Evolutionary conservation across 116 monocot genomes (phyloP), one percentile per base, ranked within the genome.

Genomic region (Trichopus zeylanicus): DNA sequence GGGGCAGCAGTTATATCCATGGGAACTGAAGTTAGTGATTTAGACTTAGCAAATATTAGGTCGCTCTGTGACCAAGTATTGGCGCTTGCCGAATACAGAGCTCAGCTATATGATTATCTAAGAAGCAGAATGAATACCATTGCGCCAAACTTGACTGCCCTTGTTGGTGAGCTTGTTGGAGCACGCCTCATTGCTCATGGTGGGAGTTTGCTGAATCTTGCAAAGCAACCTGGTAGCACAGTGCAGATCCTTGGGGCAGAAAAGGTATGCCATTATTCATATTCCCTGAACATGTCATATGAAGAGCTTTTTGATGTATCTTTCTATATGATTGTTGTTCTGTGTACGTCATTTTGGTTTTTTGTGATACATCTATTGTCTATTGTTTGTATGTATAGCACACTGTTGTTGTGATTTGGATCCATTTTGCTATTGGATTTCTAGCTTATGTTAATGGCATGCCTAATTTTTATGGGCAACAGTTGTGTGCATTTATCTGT

Each of bases 201-300:
- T 70, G 95, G 95, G 37, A 90, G 90, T 39, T 79, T 95, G 48
- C 48, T 95, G 67, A 95, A 95, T 72, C 66, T 95, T 33, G 73
- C 95, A 60, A 95, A 95, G 67, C 95, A 95, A 63, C 90, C 95
- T 47, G 90, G 90, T 18, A 95, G 95, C 70, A 95, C 95, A 23
- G 74, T 95, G 58, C 95, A 95, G 69, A 87, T 95, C 74, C 81
- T 95, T 65, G 95, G 95, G 67, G 95, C 95, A n/a, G 95, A 95
- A 46, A 95, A 95, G 95, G 95, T 95, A 47, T 61, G 33, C n/a
- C 21, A 26, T 34, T n/a, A 29, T 31, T 31, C 42, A 16, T 42
- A 42, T 42, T 42, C 18, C 12, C 4, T 42, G 7, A 0, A 13
- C n/a, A 42, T n/a, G n/a, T n/a, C n/a, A n/a, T n/a, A n/a, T 35